Conservation (phyloP, 1,284 basidiomycete species). For the Rhodotorula mucilaginosa region DNA sequence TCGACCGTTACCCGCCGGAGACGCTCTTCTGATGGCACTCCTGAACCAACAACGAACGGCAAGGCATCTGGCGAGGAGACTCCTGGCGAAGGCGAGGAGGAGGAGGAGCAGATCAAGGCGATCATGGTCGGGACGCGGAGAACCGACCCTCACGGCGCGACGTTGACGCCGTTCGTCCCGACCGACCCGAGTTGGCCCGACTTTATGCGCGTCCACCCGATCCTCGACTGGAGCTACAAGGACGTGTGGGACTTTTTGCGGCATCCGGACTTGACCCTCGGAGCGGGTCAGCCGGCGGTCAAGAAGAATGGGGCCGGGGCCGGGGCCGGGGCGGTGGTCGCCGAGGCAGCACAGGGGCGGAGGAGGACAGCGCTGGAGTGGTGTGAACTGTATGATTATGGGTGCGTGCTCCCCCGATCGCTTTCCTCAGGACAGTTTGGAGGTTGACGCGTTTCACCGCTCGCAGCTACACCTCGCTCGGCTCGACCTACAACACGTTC, state of each 20-base stretch:
- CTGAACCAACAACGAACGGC: constrained; percentile 49
- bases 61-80: not conserved
- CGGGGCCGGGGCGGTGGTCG: too few species aligned
- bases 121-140: constrained; percentile 85
- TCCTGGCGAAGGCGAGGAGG: constrained; percentile 11
- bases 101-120: constrained; percentile 57
- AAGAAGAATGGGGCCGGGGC: not conserved
- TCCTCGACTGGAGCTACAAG: constrained; percentile 88
- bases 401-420: too few species aligned
- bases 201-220: constrained; percentile 89
- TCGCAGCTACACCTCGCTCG: constrained; percentile 85
- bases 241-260: constrained; percentile 88
- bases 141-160: constrained; percentile 81
- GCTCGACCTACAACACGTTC: constrained; percentile 90
- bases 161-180: constrained; percentile 66
- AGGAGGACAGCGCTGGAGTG: constrained; percentile 54
- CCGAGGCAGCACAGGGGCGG: not conserved
- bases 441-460: too few species aligned
- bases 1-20: not conserved
- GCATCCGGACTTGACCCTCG: constrained; percentile 62
- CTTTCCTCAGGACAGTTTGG: too few species aligned
- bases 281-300: constrained; percentile 6
- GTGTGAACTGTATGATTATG: constrained; percentile 85
- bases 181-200: constrained; percentile 86
- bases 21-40: not conserved